Conservation (phyloP, 768 basidiomycete genomes). For the Tremella fuciformis region DNA sequence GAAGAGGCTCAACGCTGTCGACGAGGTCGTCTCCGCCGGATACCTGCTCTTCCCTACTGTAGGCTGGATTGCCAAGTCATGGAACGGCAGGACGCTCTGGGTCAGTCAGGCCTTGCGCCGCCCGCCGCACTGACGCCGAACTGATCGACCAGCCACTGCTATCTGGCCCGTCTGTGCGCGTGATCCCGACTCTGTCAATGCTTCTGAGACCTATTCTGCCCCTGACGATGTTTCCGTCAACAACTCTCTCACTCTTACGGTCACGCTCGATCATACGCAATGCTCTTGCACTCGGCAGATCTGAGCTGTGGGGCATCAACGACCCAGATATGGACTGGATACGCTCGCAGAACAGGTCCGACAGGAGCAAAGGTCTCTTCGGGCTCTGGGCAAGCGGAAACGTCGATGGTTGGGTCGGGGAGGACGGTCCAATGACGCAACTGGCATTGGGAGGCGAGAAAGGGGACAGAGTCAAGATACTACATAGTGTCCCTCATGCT, state of each 20-base stretch:
- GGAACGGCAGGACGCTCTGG: constrained; percentile 62
- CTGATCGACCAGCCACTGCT: constrained; percentile 57
- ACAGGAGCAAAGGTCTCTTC: constrained; percentile 52
- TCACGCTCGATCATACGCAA: constrained; percentile 60
- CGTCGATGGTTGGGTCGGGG: constrained; percentile 68
- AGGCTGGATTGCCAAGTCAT: constrained; percentile 62
- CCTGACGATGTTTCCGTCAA: constrained; percentile 51
- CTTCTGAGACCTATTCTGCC: constrained; percentile 57
- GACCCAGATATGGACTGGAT: constrained; percentile 58
- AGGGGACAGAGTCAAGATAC: constrained; percentile 56
- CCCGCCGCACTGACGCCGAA: no score
- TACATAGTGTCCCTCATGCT: constrained; percentile 62
- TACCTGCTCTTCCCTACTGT: constrained; percentile 73
- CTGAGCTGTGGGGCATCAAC: constrained; percentile 66
- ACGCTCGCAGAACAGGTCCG: constrained; percentile 30
- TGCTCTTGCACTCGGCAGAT: constrained; percentile 62
- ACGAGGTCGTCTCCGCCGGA: constrained; percentile 51
- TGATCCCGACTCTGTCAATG: constrained; percentile 54
- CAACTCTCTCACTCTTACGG: constrained; percentile 55
- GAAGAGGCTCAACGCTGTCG: constrained; percentile 19
- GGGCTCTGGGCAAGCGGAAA: constrained; percentile 61
- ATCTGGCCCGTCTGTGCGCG: constrained; percentile 53
- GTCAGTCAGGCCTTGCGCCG: constrained; percentile 52
- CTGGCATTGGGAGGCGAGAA: constrained; percentile 52
- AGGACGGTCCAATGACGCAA: constrained; percentile 57